Conservation (phyloP, 345 rosid species). For the Raphanus raphanistrum region DNA sequence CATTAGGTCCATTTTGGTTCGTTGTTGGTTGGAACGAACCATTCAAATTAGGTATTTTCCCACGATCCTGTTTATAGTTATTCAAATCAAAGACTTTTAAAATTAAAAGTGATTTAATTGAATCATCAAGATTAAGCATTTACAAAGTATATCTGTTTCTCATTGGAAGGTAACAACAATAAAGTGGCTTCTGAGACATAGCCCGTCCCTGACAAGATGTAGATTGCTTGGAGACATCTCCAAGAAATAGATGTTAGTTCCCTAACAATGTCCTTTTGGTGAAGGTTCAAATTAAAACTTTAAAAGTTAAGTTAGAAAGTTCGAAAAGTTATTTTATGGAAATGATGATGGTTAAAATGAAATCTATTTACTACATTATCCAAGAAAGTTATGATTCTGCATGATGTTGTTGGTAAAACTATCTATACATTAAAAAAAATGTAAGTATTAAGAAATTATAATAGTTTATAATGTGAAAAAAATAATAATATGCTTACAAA, state of each 20-base stretch:
- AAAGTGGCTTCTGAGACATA: background rate
- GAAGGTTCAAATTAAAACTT: background rate
- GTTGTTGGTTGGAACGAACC: background rate
- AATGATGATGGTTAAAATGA: background rate
- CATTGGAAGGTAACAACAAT: background rate
- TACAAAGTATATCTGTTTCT: background rate
- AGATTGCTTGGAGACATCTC: background rate
- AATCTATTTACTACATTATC: background rate
- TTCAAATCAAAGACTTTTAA: background rate
- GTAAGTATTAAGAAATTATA: background rate
- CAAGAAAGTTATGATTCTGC: background rate
- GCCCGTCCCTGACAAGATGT: background rate
- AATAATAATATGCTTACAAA: background rate
- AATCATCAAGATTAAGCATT: background rate
- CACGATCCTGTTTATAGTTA: background rate
- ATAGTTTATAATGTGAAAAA: background rate
- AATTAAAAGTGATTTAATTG: background rate
- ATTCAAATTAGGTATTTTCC: background rate
- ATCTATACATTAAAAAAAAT: background rate
- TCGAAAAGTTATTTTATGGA: background rate
- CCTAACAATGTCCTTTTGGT: background rate
- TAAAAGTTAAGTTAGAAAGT: background rate
- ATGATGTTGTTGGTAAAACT: background rate
- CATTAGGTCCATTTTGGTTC: background rate
- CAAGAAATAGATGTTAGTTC: background rate